phyloP scores from a whole-genome alignment of 805 yeast species.

The Pichia sporocuriosa region DNA sequence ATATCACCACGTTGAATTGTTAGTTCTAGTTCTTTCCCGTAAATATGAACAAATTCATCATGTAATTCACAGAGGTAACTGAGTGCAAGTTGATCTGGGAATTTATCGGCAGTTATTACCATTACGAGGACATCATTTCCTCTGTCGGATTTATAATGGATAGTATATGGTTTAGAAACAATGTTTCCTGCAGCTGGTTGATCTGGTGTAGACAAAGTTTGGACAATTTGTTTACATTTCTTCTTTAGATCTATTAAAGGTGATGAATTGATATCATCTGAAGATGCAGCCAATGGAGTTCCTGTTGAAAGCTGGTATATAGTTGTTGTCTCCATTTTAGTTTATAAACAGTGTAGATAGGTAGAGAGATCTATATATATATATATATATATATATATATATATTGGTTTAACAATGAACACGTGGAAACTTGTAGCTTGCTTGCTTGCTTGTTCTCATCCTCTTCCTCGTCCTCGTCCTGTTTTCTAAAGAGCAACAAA shows the following conservation, averaged over 20 bases:
- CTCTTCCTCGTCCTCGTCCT: too few species aligned
- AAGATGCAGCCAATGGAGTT: conserved; percentile 85
- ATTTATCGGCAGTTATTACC: conserved; percentile 68
- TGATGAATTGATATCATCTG: conserved; percentile 66
- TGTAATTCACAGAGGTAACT: conserved; percentile 78
- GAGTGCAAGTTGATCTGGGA: conserved; percentile 85
- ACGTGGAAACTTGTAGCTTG: too few species aligned
- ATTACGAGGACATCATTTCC: conserved; percentile 26
- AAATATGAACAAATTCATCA: conserved; percentile 72
- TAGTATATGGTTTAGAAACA: conserved; percentile 5
- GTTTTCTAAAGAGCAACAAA: not conserved
- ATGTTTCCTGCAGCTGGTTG: conserved; percentile 9
- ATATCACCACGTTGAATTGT: not conserved
- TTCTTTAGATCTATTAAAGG: conserved; percentile 69
- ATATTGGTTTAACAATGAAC: too few species aligned
- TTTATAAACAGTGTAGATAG: too few species aligned
- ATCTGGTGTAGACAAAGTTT: not conserved
- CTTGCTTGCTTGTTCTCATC: too few species aligned
- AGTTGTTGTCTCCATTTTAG: conserved; percentile 14
- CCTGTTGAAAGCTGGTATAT: conserved; percentile 35
- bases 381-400: too few species aligned
- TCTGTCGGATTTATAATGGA: conserved; percentile 10
- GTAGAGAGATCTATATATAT: too few species aligned
- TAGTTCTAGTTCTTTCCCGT: conserved; percentile 51
- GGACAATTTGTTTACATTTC: conserved; percentile 70